Base-by-base conservation (phyloP, 2,329 filamentous ascomycete species). In the Botrytis porri region DNA sequence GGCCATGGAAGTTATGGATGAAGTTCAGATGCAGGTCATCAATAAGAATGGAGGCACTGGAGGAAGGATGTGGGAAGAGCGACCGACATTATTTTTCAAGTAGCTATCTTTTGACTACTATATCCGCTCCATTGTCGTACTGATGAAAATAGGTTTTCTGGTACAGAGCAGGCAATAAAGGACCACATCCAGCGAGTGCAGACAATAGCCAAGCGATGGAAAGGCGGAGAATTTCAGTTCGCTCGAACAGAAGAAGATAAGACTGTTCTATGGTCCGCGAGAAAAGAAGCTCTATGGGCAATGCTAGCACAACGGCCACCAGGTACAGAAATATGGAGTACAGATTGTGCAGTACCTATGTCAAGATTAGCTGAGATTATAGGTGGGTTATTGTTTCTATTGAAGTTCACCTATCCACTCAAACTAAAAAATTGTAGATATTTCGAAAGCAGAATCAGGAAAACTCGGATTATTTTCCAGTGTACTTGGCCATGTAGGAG, bases 401-500 rank as follows among this genome's bases (percentile, higher is more conserved):
- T 32, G 4, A 8, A 32, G 5, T n/a, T n/a, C 10, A 62, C 1
- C 9, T 7, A 20, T 20, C 4, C 22, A 29, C 10, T 20, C 20
- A 12, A 6, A n/a, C 35, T 59, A 3, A 72, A 39, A 5, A 4
- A 6, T 16, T 14, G 7, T 66, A 74, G 74, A 97, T 81, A 85
- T 93, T 61, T 94, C 92, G 75, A 97, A 97, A 83, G 91, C 92
- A 80, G 93, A 97, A 79, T 90, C 96, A 85, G 92, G 94, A 20
- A 73, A 65, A 61, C 41, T 97, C 12, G 93, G 93, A 0, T 83
- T 97, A 1, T 96, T 97, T 80, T 93, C 93, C 1, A 93, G 91
- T 78, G 92, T 96, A 37, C 85, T 97, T 2, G 94, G 94, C 8
- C 94, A 97, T 80, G 90, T 97, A 71, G 94, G 94, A 22, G 94